Conservation (phyloP, 106 monocot genomes). For the Agapanthus africanus region DNA sequence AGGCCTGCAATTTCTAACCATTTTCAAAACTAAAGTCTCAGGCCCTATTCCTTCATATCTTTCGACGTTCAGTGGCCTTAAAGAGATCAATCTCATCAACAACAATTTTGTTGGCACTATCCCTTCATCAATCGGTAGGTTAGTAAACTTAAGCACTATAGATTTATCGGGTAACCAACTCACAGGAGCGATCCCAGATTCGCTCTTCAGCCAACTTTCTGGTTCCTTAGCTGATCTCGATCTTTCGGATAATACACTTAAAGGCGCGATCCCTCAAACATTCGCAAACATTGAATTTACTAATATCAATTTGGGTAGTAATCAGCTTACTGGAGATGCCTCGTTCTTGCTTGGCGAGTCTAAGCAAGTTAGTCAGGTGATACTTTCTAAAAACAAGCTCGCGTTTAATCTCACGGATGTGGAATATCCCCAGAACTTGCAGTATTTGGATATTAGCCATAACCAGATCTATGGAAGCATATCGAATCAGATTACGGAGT, state of each 20-base stretch:
- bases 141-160: conserved; percentile 18
- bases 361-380: conserved; percentile 14
- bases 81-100: no score
- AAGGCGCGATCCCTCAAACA: conserved; percentile 23
- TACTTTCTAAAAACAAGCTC: conserved; percentile 35
- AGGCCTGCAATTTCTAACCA: conserved; percentile 13
- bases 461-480: conserved; percentile 39
- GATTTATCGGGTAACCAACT: conserved; percentile 33
- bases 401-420: conserved; percentile 37
- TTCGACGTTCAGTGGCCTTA: no score
- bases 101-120: conserved; percentile 35
- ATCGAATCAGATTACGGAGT: conserved; percentile 12
- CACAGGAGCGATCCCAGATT: conserved; percentile 37
- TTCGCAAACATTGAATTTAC: conserved; percentile 2
- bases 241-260: conserved; percentile 34
- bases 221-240: conserved; percentile 14
- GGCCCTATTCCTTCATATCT: no score
- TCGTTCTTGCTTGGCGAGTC: conserved; percentile 33
- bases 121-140: conserved; percentile 19
- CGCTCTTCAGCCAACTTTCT: conserved; percentile 9
- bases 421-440: conserved; percentile 20
- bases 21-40: conserved; percentile 27
- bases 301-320: conserved; percentile 26
- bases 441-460: conserved; percentile 36
- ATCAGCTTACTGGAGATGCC: conserved; percentile 37